These are phyloP conservation scores for Nematodospora valgi DNA, from an alignment of 805 yeast species.

Conservation along the genomic window DNA sequence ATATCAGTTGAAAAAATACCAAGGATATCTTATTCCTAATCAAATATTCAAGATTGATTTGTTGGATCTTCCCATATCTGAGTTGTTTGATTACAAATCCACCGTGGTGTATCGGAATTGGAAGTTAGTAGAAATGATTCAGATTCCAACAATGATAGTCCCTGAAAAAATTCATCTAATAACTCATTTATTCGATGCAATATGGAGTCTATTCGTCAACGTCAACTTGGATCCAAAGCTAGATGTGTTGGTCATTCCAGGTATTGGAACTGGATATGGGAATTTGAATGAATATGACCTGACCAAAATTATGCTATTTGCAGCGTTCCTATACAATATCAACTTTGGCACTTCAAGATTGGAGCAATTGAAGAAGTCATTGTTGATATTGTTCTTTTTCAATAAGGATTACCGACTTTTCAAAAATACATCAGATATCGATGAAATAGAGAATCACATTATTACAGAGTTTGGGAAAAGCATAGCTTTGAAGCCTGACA, in stretches of 20 bases:
- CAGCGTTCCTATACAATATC: conserved; percentile 15
- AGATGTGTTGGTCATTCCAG: conserved; percentile 20
- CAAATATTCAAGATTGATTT: conserved; percentile 13
- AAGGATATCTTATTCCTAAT: conserved; percentile 19
- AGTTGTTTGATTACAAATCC: conserved; percentile 5
- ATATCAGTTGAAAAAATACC: conserved; percentile 10
- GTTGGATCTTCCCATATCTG: conserved; percentile 3
- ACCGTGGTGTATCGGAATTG: conserved; percentile 10
- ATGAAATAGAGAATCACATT: conserved; percentile 8
- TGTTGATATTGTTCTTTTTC: conserved; percentile 17
- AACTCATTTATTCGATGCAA: conserved; percentile 15
- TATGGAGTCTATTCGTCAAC: conserved; percentile 18
- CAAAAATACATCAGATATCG: conserved; percentile 10
- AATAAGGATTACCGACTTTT: conserved; percentile 16
- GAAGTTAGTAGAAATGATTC: conserved; percentile 9
- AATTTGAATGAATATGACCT: conserved; percentile 13
- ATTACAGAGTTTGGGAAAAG: conserved; percentile 11
- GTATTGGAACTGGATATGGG: conserved; percentile 27
- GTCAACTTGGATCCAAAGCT: conserved; percentile 1
- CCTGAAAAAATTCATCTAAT: conserved; percentile 14
- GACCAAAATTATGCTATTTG: conserved; percentile 19
- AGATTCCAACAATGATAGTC: conserved; percentile 23
- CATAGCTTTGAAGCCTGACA: not conserved
- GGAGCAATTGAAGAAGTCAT: conserved; percentile 14
- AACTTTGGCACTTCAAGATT: conserved; percentile 6